These are phyloP conservation scores for Neurospora crassa DNA, from an alignment of 2,329 filamentous ascomycete genomes.

Conservation along the genomic window DNA sequence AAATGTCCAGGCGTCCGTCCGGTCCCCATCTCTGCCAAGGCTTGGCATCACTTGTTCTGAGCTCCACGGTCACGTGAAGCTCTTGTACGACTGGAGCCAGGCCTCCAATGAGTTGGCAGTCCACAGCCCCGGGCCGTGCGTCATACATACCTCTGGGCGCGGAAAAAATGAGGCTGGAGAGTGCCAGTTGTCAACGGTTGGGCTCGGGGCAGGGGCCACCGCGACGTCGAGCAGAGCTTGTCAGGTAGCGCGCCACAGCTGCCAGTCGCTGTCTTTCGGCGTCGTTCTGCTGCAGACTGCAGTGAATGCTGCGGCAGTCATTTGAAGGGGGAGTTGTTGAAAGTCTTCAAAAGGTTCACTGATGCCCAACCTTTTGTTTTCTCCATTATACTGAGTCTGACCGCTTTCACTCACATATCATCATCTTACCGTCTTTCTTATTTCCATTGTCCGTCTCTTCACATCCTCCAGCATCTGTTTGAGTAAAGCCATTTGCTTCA, in stretches of 20 bases:
- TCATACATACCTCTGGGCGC: constrained; percentile 11
- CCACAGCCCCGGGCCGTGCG: constrained; percentile 3
- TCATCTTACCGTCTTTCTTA: constrained; percentile 7
- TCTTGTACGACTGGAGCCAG: not conserved
- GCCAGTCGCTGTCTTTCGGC: constrained; percentile 8
- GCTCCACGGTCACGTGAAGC: constrained; percentile 2
- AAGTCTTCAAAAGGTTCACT: constrained; percentile 10
- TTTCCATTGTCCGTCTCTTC: constrained; percentile 4
- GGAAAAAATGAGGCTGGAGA: constrained; percentile 17
- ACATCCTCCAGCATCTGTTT: constrained; percentile 1
- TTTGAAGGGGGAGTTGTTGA: not conserved
- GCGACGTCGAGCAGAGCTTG: constrained; percentile 8
- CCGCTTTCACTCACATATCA: constrained; percentile 23
- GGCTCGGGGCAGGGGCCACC: constrained; percentile 5
- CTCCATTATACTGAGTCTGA: constrained; percentile 16
- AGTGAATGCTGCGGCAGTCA: not conserved
- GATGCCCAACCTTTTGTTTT: constrained; percentile 24
- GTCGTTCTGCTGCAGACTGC: not conserved
- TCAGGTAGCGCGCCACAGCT: constrained; percentile 11
- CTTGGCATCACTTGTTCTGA: constrained; percentile 11
- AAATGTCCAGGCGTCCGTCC: constrained; percentile 1
- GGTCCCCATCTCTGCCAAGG: constrained; percentile 8
- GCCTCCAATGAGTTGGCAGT: not conserved
- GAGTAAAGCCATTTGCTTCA: constrained; percentile 6
- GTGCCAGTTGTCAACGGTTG: constrained; percentile 18